Base-by-base conservation (phyloP, 169 alveolate species). In the Eimeria praecox region DNA sequence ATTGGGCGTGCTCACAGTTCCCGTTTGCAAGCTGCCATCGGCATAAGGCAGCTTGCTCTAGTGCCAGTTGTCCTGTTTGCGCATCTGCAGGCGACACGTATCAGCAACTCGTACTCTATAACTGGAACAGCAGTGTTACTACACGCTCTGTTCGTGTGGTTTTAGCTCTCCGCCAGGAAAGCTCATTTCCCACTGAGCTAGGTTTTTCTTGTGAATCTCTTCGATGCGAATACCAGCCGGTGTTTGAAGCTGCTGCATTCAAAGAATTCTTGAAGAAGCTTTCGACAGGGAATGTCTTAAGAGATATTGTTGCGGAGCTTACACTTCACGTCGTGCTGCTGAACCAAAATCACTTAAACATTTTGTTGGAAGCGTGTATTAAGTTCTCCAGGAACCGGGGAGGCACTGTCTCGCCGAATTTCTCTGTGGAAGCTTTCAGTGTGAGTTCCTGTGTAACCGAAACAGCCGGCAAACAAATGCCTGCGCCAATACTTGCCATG, bases 181-280 rank as follows among this genome's bases (percentile, higher is more conserved):
- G 46, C n/a, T 42, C 66, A 12, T 80, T 46, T 44, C 90, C 90
- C 3, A 49, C 52, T 9, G 42, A 80, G 66, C 90, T 80, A 49
- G 90, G 66, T 6, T 80, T 80, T 52, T 46, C 90, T 44, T 80
- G 90, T 49, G 62, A 42, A 44, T 80, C 90, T 42, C 69, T 80
- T 33, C 90, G 49, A 12, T 80, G 90, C 71, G 71, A 80, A 80
- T 80, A 80, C 44, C 90, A 80, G 71, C 90, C 90, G 71, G n/a
- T 80, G 46, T 80, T 80, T 27, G 90, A 80, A 30, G 44, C 90
- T 27, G 22, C 71, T 80, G 52, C 62, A 40, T 80, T 80, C 71
- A 40, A 80, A 49, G 90, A 30, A n/a, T 80, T 80, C 40, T 14
- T 80, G 66, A 80, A 33, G 69, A 40, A 44, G 14, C 90, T 80